Base-by-base conservation (phyloP, 2,329 filamentous ascomycete genomes). In the Talaromyces piceae region DNA sequence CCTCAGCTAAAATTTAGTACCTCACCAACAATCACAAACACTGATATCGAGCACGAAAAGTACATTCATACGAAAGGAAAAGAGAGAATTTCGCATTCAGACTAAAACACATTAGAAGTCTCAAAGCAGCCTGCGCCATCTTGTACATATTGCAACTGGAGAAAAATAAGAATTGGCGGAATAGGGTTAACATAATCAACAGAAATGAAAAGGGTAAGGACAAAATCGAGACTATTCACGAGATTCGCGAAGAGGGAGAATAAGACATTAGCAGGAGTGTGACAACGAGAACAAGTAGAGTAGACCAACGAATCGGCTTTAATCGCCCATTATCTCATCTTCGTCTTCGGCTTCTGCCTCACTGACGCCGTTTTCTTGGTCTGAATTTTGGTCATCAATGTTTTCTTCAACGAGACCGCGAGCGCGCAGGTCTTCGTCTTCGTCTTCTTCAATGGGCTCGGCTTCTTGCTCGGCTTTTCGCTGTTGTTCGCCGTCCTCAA, bases 271-370 rank as follows among this genome's bases (percentile, higher is more conserved):
- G 25, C 20, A 20, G 12, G n/a, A n/a, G n/a, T n/a, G n/a, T 52
- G 46, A 45, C 26, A 44, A 46, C 25, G 41, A 47, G 41, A 28
- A 45, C 43, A 53, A 27, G 50, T n/a, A 51, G 27, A 37, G 4
- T 23, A 53, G 41, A 50, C n/a, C n/a, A n/a, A n/a, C n/a, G n/a
- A n/a, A n/a, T n/a, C n/a, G n/a, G 18, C 20, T 16, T 60, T 58
- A 73, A 57, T 72, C 69, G 39, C 69, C 68, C 68, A 73, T 73
- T 44, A 72, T 64, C 58, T 71, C 70, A 57, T 72, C 67, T 46
- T 71, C 52, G 5, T 51, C 49, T 51, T 54, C 45, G 3, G 27
- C 23, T n/a, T 65, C 61, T 12, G 61, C 57, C 45, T 61, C 53
- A 45, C 62, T 59, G 20, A 80, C 78, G 31, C 76, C 64, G n/a